These are phyloP conservation scores for Nemania sp. DNA, from an alignment of 2,329 filamentous ascomycete genomes.

Conservation along the genomic window DNA sequence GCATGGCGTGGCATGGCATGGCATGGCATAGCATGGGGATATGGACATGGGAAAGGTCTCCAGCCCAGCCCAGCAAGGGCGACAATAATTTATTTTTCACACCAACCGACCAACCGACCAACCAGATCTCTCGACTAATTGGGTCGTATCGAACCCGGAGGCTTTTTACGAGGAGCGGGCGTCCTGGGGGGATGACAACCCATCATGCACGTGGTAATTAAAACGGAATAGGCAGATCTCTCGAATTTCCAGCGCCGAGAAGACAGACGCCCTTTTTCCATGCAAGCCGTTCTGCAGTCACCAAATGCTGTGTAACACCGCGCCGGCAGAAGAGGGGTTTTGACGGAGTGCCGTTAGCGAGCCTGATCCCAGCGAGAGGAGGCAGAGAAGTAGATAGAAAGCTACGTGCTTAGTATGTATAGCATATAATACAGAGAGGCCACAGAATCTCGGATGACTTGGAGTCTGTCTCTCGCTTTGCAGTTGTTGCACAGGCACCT, in stretches of 20 bases:
- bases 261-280: slow-evolving; percentile 17
- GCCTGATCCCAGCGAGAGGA: slow-evolving; percentile 8
- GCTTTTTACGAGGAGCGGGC: background rate
- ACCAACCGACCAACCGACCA: background rate
- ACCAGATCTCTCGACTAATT: background rate
- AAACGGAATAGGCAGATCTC: slow-evolving; percentile 32
- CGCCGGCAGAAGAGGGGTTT: slow-evolving; percentile 24
- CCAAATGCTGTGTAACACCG: slow-evolving; percentile 34
- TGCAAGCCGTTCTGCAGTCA: slow-evolving; percentile 20
- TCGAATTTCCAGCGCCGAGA: slow-evolving; percentile 29
- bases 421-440: too few relatives aligned
- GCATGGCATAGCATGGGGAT: too few relatives aligned
- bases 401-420: background rate
- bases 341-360: slow-evolving; percentile 19
- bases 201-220: slow-evolving; percentile 34
- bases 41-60: background rate
- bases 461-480: background rate
- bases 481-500: background rate
- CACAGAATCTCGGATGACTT: background rate
- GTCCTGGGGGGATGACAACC: slow-evolving; percentile 8
- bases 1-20: too few relatives aligned
- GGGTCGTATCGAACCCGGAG: slow-evolving; percentile 9
- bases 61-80: background rate
- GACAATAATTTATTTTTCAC: background rate
- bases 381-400: background rate